Conservation (phyloP, 345 rosid species). For the Bruguiera parviflora region DNA sequence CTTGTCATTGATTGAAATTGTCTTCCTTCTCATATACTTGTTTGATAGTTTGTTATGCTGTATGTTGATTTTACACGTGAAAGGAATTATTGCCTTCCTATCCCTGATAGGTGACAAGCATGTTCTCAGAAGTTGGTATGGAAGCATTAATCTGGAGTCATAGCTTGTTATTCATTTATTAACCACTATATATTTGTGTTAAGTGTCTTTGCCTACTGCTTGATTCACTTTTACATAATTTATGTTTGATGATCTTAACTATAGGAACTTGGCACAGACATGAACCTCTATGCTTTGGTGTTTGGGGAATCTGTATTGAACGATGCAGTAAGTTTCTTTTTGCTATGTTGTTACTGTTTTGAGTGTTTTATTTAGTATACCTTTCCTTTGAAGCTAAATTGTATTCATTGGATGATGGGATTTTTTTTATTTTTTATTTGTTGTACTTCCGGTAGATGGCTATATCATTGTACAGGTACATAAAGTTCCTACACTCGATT, state of each 20-base stretch:
- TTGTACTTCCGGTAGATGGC: slow-evolving; percentile 64
- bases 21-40: not conserved
- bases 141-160: not conserved
- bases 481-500: slow-evolving; percentile 14
- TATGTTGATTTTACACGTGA: too few relatives aligned
- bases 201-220: not conserved
- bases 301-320: slow-evolving; percentile 98
- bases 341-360: not conserved
- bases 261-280: slow-evolving; percentile 97
- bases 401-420: slow-evolving; percentile 1
- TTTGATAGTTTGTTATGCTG: not conserved
- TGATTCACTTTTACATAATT: not conserved
- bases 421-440: slow-evolving; percentile 23
- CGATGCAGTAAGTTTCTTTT: slow-evolving; percentile 76
- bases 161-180: not conserved
- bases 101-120: too few relatives aligned
- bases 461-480: slow-evolving; percentile 91
- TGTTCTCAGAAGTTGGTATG: too few relatives aligned
- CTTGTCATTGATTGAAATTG: not conserved
- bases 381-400: not conserved
- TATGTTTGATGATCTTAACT: slow-evolving; percentile 18
- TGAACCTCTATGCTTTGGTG: slow-evolving; percentile 90
- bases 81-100: too few relatives aligned
- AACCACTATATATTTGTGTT: not conserved
- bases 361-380: too few relatives aligned